A percentile compares a stretch with the other conserved stretches of the same genome.
Evolutionary conservation across 495 filamentous ascomycete genomes (phyloP).

Genomic region (Aspergillus egyptiacus): DNA sequence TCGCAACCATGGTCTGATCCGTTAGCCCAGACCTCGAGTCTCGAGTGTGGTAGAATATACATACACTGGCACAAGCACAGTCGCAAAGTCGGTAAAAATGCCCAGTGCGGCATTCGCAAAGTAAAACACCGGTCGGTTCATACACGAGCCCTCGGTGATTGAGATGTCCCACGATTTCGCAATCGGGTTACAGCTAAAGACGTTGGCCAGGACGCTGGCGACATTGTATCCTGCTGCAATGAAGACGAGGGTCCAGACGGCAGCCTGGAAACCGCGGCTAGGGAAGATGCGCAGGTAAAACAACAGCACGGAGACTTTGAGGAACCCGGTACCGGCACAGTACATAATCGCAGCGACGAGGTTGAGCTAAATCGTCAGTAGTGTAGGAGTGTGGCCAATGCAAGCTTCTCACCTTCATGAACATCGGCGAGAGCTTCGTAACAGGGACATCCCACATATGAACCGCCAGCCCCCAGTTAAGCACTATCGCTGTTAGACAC

Average conservation of each 20-base stretch:
- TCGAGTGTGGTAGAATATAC: conserved; percentile 8
- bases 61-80: conserved; percentile 34
- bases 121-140: conserved; percentile 28
- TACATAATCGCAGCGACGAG: conserved; percentile 26
- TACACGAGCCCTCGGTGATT: conserved; percentile 23
- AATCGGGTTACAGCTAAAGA: conserved; percentile 28
- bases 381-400: background rate
- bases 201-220: conserved; percentile 31
- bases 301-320: conserved; percentile 41
- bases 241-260: conserved; percentile 27
- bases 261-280: conserved; percentile 27
- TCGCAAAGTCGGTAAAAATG: conserved; percentile 34
- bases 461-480: conserved; percentile 13
- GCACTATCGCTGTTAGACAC: conserved; percentile 10
- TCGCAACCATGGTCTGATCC: conserved; percentile 27
- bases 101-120: conserved; percentile 34
- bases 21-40: background rate
- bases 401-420: conserved; percentile 6
- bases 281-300: conserved; percentile 48
- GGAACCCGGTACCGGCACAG: conserved; percentile 32
- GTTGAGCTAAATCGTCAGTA: conserved; percentile 8
- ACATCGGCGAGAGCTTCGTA: conserved; percentile 8
- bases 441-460: conserved; percentile 14
- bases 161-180: conserved; percentile 27
- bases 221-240: conserved; percentile 32